phyloP scores from a whole-genome alignment of 345 rosid species.

The Camelina laxa region DNA sequence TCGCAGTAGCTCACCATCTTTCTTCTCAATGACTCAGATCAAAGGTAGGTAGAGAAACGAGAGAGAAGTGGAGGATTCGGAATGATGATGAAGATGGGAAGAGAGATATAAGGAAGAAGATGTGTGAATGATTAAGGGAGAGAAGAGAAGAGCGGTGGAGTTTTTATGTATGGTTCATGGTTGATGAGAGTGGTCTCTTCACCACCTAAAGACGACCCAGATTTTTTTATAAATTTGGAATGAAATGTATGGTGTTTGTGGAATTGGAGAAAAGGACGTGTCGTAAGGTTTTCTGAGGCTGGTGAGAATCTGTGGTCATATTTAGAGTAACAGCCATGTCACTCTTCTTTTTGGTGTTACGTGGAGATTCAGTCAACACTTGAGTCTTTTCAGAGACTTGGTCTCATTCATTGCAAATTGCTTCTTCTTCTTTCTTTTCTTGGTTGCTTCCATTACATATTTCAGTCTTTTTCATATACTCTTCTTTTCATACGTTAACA shows the following conservation, averaged over 20 bases:
- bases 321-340: slow-evolving; percentile 16
- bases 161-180: slow-evolving; percentile 28
- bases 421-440: not conserved
- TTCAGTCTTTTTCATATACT: not conserved
- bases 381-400: slow-evolving; percentile 9
- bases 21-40: not conserved
- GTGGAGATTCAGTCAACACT: slow-evolving; percentile 44
- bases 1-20: slow-evolving; percentile 35
- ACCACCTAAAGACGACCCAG: not conserved
- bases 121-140: slow-evolving; percentile 7
- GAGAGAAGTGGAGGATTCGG: not conserved
- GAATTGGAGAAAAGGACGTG: slow-evolving; percentile 21
- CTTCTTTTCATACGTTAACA: too few species aligned
- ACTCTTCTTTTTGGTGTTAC: slow-evolving; percentile 24
- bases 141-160: slow-evolving; percentile 27
- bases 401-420: not conserved
- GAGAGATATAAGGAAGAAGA: slow-evolving; percentile 24
- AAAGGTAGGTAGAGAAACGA: not conserved
- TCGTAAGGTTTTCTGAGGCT: slow-evolving; percentile 18
- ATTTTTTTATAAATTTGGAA: not conserved
- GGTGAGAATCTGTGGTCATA: slow-evolving; percentile 32
- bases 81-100: not conserved
- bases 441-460: slow-evolving; percentile 14
- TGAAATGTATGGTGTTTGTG: slow-evolving; percentile 31
- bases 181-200: slow-evolving; percentile 28